phyloP scores from a whole-genome alignment of 2,329 filamentous ascomycete genomes.

The Colletotrichum coccodes region DNA sequence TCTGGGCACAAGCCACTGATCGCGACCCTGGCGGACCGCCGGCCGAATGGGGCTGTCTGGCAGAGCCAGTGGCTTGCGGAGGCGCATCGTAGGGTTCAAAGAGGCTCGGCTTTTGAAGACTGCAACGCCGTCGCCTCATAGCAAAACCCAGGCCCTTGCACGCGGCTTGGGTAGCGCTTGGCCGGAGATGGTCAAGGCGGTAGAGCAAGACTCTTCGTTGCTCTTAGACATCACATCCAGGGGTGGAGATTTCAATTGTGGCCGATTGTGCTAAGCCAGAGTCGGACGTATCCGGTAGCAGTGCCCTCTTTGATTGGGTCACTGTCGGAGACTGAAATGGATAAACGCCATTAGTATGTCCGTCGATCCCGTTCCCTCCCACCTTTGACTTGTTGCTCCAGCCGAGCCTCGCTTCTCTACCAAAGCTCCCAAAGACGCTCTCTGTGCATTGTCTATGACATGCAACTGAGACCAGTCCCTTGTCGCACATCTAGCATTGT shows the following conservation, averaged over 20 bases:
- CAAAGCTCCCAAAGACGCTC: too few relatives aligned
- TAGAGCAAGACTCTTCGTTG: too few relatives aligned
- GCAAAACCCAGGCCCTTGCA: background rate
- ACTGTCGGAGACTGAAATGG: background rate
- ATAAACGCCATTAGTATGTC: too few relatives aligned
- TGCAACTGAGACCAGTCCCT: background rate
- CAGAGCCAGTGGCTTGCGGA: background rate
- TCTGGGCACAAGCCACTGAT: constrained; percentile 8
- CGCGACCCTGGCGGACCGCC: background rate
- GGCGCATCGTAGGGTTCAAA: constrained; percentile 5
- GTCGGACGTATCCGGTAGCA: constrained; percentile 2
- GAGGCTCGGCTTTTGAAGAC: constrained; percentile 5
- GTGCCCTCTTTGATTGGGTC: background rate
- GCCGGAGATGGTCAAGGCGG: background rate
- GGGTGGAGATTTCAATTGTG: background rate
- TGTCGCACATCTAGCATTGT: background rate
- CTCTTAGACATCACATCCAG: background rate
- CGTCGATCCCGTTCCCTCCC: too few relatives aligned
- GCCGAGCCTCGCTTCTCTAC: too few relatives aligned
- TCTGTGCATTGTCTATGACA: too few relatives aligned
- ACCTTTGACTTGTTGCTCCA: too few relatives aligned
- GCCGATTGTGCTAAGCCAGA: constrained; percentile 3
- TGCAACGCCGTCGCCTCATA: background rate
- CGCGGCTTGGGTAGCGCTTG: background rate
- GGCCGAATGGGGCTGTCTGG: background rate